Conservation (phyloP, 2,329 filamentous ascomycete genomes). For the Xylaria sp. region DNA sequence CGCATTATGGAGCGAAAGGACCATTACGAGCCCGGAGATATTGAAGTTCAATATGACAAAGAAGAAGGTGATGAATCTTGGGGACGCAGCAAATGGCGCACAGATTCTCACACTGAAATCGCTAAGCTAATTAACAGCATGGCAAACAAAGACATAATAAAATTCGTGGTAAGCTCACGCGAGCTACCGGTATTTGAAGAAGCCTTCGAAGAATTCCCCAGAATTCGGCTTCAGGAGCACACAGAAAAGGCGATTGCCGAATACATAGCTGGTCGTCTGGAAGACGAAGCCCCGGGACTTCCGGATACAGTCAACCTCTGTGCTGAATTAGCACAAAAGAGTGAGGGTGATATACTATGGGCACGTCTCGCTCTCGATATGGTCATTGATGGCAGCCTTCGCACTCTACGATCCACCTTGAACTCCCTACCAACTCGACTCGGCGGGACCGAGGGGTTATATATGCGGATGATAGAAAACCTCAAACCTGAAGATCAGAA, state of each 20-base stretch:
- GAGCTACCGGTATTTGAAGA: conserved; percentile 48
- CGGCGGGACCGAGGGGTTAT: conserved; percentile 49
- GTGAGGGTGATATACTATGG: conserved; percentile 49
- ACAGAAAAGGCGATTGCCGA: conserved; percentile 48
- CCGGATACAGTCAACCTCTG: conserved; percentile 48
- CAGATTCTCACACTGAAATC: conserved; percentile 47
- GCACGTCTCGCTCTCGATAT: conserved; percentile 49
- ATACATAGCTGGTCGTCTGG: conserved; percentile 47
- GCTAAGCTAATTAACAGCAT: conserved; percentile 46
- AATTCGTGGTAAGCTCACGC: conserved; percentile 47
- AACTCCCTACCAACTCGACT: conserved; percentile 48
- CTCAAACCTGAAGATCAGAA: conserved; percentile 45
- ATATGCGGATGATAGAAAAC: conserved; percentile 51
- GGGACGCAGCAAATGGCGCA: conserved; percentile 49
- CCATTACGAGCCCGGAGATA: conserved; percentile 47
- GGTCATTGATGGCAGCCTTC: conserved; percentile 48
- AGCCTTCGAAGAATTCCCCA: conserved; percentile 41
- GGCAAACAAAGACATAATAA: conserved; percentile 46
- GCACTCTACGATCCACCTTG: conserved; percentile 45
- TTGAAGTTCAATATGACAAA: conserved; percentile 46
- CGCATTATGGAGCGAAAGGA: conserved; percentile 50
- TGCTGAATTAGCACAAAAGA: conserved; percentile 46
- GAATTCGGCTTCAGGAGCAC: conserved; percentile 47
- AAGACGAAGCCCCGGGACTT: conserved; percentile 48
- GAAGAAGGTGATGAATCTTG: conserved; percentile 47